A percentile compares a stretch with the other conserved stretches of the same genome.
These are phyloP conservation scores for Plasmodium fragile DNA, from an alignment of 169 alveolate species.

Conservation along the genomic window DNA sequence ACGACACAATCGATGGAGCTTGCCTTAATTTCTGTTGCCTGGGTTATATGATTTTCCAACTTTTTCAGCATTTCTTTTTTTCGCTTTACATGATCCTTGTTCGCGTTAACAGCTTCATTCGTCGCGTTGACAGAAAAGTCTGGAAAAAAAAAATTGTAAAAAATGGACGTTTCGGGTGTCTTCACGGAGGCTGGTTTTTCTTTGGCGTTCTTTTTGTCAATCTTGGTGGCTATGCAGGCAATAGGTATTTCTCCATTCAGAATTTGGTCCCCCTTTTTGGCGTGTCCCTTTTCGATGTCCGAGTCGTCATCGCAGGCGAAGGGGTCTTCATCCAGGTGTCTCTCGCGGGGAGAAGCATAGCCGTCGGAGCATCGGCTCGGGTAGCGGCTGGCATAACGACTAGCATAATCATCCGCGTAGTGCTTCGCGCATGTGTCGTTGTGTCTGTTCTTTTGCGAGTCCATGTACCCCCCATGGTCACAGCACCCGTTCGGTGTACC, in stretches of 20 bases:
- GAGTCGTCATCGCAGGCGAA: conserved; percentile 17
- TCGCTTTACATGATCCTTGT: conserved; percentile 22
- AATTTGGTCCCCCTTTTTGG: conserved; percentile 28
- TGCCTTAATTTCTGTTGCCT: conserved; percentile 71
- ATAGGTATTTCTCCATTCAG: conserved; percentile 63
- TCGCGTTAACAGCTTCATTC: conserved; percentile 13
- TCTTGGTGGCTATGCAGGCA: conserved; percentile 72
- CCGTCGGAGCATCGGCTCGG: not conserved
- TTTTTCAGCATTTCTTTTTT: conserved; percentile 65
- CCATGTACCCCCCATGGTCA: not conserved
- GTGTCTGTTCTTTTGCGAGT: not conserved
- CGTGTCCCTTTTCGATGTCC: conserved; percentile 7
- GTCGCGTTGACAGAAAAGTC: conserved; percentile 24
- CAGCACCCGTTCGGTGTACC: not conserved
- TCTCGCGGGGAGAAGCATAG: not conserved
- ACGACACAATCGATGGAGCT: conserved; percentile 69
- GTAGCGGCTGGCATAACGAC: not conserved
- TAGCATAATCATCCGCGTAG: not conserved
- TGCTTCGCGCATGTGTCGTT: not conserved
- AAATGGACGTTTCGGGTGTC: conserved; percentile 48
- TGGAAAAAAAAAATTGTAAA: conserved; percentile 39
- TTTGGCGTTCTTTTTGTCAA: conserved; percentile 61
- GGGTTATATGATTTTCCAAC: conserved; percentile 48
- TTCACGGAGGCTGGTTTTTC: conserved; percentile 66
- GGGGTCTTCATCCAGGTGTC: not conserved